Evolutionary conservation across 192 early-diverging fungal species (phyloP).

Genomic region (Pilobolus umbonatus): DNA sequence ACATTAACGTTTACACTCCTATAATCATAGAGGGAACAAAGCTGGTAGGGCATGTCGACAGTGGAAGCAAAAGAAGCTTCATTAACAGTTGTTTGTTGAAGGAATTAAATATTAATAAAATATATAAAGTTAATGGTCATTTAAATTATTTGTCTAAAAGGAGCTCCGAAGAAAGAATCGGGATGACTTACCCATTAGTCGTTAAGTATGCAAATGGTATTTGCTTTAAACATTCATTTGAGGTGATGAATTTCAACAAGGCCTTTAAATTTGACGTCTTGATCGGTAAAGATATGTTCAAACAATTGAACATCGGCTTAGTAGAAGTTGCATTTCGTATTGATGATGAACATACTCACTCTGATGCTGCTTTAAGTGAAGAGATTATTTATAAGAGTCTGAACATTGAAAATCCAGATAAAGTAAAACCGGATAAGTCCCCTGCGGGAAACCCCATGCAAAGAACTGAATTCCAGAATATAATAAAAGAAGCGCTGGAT

Average conservation of each 20-base stretch:
- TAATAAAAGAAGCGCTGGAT: neutral
- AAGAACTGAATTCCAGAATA: neutral
- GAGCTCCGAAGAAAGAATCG: neutral
- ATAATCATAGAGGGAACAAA: neutral
- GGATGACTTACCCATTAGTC: neutral
- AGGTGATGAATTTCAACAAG: neutral
- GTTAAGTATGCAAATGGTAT: neutral
- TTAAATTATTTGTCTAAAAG: too few species aligned
- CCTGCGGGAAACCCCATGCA: neutral
- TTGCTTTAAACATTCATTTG: neutral
- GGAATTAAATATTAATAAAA: too few species aligned
- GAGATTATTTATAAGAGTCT: neutral
- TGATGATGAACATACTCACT: too few species aligned
- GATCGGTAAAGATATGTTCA: neutral
- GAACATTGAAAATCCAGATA: neutral
- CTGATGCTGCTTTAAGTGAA: neutral
- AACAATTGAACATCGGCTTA: neutral
- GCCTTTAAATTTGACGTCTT: neutral
- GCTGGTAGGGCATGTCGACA: too few species aligned
- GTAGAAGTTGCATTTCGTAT: neutral
- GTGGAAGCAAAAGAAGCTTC: too few species aligned
- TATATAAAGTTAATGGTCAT: too few species aligned
- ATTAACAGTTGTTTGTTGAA: too few species aligned
- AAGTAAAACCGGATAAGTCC: neutral
- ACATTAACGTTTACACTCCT: too few species aligned